Evolutionary conservation across 140 eudicot species (phyloP).

Genomic region (Flaveria floridana): DNA sequence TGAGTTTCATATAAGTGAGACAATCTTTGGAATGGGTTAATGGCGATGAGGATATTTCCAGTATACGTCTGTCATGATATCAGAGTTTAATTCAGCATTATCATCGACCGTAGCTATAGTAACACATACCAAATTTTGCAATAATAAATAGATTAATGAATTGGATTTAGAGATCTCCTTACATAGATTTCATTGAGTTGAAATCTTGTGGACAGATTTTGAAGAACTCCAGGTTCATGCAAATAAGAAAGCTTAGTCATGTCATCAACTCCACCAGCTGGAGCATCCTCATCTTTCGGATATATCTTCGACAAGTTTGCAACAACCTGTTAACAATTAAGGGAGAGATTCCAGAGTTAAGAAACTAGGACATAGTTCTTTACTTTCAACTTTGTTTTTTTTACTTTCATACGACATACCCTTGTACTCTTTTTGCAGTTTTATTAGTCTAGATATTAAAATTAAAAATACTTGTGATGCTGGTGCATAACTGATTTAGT

Average conservation of each 20-base stretch:
- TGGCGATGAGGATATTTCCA: conserved; percentile 94
- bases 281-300: conserved; percentile 93
- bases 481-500: conserved; percentile 16
- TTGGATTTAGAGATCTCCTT: conserved; percentile 37
- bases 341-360: conserved; percentile 18
- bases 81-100: conserved; percentile 44
- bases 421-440: not conserved
- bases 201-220: conserved; percentile 83
- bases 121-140: conserved; percentile 27
- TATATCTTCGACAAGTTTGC: conserved; percentile 57
- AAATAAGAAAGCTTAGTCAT: conserved; percentile 93
- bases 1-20: conserved; percentile 76
- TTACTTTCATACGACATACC: conserved; percentile 10
- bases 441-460: not conserved
- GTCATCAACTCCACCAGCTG: conserved; percentile 96
- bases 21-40: conserved; percentile 94
- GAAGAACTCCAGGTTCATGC: conserved; percentile 98
- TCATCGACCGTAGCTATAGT: conserved; percentile 39
- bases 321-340: conserved; percentile 41
- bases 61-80: conserved; percentile 85
- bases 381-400: conserved; percentile 18
- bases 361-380: conserved; percentile 7
- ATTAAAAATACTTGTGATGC: not conserved
- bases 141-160: conserved; percentile 10
- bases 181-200: conserved; percentile 94